phyloP scores from a whole-genome alignment of 345 rosid species.

The Ailanthus altissimus region DNA sequence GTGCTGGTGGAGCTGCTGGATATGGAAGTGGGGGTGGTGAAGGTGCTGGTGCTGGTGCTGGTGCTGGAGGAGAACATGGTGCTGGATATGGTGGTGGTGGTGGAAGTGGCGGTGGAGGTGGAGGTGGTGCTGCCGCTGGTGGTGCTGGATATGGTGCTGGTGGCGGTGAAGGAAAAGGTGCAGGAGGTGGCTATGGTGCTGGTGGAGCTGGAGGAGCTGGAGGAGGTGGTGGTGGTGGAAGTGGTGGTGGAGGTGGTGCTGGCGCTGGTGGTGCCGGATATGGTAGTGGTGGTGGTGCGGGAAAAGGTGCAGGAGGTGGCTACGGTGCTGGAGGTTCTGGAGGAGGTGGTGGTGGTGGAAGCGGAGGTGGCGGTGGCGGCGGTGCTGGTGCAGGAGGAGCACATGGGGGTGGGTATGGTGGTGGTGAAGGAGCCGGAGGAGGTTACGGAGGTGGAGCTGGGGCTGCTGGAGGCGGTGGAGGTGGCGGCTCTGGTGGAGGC shows the following conservation, averaged over 20 bases:
- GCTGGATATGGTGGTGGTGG: slow-evolving; percentile 28
- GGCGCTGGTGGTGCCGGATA: slow-evolving; percentile 37
- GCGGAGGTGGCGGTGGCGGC: slow-evolving; percentile 15
- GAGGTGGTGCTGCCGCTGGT: slow-evolving; percentile 16
- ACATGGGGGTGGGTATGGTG: slow-evolving; percentile 21
- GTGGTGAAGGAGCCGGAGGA: slow-evolving; percentile 6
- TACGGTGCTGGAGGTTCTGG: slow-evolving; percentile 23
- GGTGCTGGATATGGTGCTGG: slow-evolving; percentile 27
- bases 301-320: slow-evolving; percentile 23
- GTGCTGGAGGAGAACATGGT: slow-evolving; percentile 20
- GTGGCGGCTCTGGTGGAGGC: slow-evolving; percentile 21
- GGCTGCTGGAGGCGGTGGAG: slow-evolving; percentile 17
- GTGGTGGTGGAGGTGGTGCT: slow-evolving; percentile 32
- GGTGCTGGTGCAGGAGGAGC: slow-evolving; percentile 28
- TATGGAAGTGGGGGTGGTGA: slow-evolving; percentile 25
- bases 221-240: slow-evolving; percentile 26
- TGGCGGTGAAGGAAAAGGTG: slow-evolving; percentile 23
- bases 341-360: slow-evolving; percentile 14
- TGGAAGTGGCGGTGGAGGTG: slow-evolving; percentile 29
- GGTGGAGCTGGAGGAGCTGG: slow-evolving; percentile 28
- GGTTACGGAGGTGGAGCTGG: slow-evolving; percentile 20
- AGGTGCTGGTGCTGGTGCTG: slow-evolving; percentile 32
- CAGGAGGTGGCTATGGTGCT: slow-evolving; percentile 22
- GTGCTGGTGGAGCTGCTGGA: slow-evolving; percentile 27
- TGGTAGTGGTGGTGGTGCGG: slow-evolving; percentile 28